Base-by-base conservation (phyloP, 495 filamentous ascomycete genomes). In the Aspergillus haitiensis region DNA sequence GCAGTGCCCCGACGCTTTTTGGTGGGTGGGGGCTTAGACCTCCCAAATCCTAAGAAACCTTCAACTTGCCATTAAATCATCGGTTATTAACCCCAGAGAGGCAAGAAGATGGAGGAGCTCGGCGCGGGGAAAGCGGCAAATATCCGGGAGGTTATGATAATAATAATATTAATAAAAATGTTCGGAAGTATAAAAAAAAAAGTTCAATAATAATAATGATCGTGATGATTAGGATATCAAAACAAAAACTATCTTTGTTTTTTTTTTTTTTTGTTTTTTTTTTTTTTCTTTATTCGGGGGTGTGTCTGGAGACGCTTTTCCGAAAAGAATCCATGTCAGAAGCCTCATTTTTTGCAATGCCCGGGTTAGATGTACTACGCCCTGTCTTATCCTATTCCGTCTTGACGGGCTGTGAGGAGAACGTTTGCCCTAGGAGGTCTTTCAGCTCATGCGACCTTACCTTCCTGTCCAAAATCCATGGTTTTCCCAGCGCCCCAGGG, bases 281-380 rank as follows among this genome's bases (percentile, higher is more conserved):
- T 27, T 27, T 1, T 27, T 27, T 27, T n/a, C n/a, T n/a, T n/a
- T n/a, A n/a, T n/a, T n/a, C n/a, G n/a, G n/a, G 21, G 21, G 21
- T 27, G 21, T 27, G 21, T 27, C 3, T 27, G 21, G 21, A 27
- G 21, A 27, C 21, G 21, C 3, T 1, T 27, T 27, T 27, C 21
- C 21, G 21, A 52, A 42, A n/a, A 39, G 9, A 47, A 59, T 52
- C 52, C 59, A 61, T 56, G 59, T 46, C n/a, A 13, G 15, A 31
- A 56, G 46, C 59, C 59, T 61, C 59, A 56, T 52, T 35, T 35
- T 60, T 47, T 27, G 16, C 37, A 12, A 49, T 62, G 59, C 54
- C 59, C 59, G 48, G 60, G 32, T 35, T 53, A 16, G 35, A 32
- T 49, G 21, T 27, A 3, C 44, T 45, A 33, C 53, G 60, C 60